Conservation (phyloP, 257 asterid genomes). For the Scutellaria baicalensis region DNA sequence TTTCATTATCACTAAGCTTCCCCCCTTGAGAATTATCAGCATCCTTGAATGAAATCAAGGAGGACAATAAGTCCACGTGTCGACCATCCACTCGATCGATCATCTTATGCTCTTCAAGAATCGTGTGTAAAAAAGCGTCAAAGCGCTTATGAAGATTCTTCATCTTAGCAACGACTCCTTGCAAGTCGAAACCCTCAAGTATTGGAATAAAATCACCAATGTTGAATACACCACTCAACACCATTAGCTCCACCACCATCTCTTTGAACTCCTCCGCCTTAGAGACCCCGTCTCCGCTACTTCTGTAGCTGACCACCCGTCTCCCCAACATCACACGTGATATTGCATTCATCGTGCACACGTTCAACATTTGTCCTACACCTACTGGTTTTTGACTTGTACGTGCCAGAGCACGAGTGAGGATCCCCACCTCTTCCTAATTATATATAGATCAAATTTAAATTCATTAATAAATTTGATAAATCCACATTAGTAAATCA, state of each 20-base stretch:
- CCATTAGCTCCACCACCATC: constrained; percentile 82
- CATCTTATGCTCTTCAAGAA: constrained; percentile 52
- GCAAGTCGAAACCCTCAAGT: constrained; percentile 60
- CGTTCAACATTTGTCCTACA: constrained; percentile 51
- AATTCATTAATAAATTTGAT: too few relatives aligned
- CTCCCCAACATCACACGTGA: constrained; percentile 63
- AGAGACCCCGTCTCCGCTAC: constrained; percentile 39
- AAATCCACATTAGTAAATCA: too few relatives aligned
- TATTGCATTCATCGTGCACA: constrained; percentile 68
- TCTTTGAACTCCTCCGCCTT: constrained; percentile 82
- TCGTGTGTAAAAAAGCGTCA: constrained; percentile 45
- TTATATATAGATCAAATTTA: not conserved
- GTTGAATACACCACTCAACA: constrained; percentile 67
- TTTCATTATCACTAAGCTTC: constrained; percentile 53
- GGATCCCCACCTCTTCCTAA: constrained; percentile 62
- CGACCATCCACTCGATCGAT: not conserved
- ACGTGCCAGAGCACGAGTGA: constrained; percentile 41
- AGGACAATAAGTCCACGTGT: constrained; percentile 41
- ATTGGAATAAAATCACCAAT: constrained; percentile 75
- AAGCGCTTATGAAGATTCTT: constrained; percentile 74
- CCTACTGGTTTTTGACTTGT: constrained; percentile 29
- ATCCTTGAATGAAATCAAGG: constrained; percentile 45
- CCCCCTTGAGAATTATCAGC: constrained; percentile 36
- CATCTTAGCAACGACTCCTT: constrained; percentile 62
- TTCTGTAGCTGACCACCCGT: constrained; percentile 50